phyloP scores from a whole-genome alignment of 2,329 filamentous ascomycete genomes.

The Huntiella bhutanensis region DNA sequence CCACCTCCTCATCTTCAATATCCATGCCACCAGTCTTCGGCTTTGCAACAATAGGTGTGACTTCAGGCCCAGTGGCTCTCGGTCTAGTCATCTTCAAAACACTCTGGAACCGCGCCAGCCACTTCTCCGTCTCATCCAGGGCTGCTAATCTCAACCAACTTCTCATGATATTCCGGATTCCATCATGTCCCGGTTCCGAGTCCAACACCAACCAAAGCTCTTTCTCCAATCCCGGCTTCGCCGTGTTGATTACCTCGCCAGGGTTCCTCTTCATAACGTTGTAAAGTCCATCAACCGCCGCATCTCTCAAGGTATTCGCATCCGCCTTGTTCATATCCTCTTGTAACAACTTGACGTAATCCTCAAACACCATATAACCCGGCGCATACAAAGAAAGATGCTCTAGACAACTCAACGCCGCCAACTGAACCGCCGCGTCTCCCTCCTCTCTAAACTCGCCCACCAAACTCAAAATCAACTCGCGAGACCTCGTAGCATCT shows the following conservation, averaged over 20 bases:
- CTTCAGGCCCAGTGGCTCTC: neutral
- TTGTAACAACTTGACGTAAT: slow-evolving; percentile 71
- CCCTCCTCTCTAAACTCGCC: slow-evolving; percentile 64
- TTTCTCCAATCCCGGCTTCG: slow-evolving; percentile 65
- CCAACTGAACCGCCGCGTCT: slow-evolving; percentile 49
- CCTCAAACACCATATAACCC: slow-evolving; percentile 62
- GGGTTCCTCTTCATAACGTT: slow-evolving; percentile 91
- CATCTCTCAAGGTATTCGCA: slow-evolving; percentile 51
- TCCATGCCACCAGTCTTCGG: slow-evolving; percentile 40
- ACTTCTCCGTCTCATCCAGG: slow-evolving; percentile 57
- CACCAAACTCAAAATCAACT: slow-evolving; percentile 75
- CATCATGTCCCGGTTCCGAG: slow-evolving; percentile 51
- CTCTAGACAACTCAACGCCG: slow-evolving; percentile 67
- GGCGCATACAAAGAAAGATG: slow-evolving; percentile 86
- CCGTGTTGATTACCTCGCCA: slow-evolving; percentile 58
- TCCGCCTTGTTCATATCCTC: slow-evolving; percentile 48
- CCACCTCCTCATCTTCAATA: slow-evolving; percentile 86
- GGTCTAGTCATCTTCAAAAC: slow-evolving; percentile 65
- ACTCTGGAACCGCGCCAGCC: slow-evolving; percentile 75
- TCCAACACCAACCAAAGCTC: slow-evolving; percentile 84
- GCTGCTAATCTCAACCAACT: slow-evolving; percentile 92
- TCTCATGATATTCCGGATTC: slow-evolving; percentile 68
- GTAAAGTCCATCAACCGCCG: slow-evolving; percentile 73
- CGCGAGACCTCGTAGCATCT: slow-evolving; percentile 76
- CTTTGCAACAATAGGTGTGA: neutral